Percentiles rank a stretch among this genome's conserved stretches.
Evolutionary conservation across 2,329 filamentous ascomycete species (phyloP).

Genomic region (Lachnellula occidentalis): DNA sequence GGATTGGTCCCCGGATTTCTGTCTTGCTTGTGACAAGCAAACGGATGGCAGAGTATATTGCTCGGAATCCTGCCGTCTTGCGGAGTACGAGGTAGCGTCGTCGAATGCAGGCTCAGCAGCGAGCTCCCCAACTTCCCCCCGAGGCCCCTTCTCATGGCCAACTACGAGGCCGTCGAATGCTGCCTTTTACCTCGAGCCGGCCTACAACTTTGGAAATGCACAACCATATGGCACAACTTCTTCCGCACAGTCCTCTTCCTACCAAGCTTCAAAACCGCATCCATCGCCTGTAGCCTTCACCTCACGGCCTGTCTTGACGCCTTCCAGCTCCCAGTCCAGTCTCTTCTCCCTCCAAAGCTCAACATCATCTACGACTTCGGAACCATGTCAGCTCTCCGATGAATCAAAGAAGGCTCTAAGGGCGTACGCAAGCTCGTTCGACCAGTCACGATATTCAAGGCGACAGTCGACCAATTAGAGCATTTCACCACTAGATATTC

Average conservation of each 20-base stretch:
- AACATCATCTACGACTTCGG: constrained; percentile 46
- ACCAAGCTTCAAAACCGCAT: constrained; percentile 45
- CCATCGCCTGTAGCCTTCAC: constrained; percentile 35
- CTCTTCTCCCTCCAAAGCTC: constrained; percentile 72
- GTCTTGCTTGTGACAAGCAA: constrained; percentile 88
- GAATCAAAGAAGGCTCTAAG: constrained; percentile 74
- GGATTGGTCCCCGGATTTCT: constrained; percentile 83
- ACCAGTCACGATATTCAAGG: constrained; percentile 47
- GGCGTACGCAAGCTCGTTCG: constrained; percentile 83
- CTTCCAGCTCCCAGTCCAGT: constrained; percentile 79
- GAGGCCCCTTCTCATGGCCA: constrained; percentile 46
- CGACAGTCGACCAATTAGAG: constrained; percentile 29
- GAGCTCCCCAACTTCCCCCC: constrained; percentile 47
- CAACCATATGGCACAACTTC: constrained; percentile 51
- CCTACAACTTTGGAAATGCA: constrained; percentile 67
- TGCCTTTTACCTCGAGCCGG: constrained; percentile 64
- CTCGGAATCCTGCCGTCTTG: constrained; percentile 83
- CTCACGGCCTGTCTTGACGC: constrained; percentile 48
- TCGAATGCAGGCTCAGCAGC: constrained; percentile 50
- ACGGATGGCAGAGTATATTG: constrained; percentile 80
- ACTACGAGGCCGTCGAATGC: constrained; percentile 43
- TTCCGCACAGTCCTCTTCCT: constrained; percentile 33
- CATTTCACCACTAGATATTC: background rate
- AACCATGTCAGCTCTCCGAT: constrained; percentile 59
- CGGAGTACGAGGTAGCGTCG: constrained; percentile 73